phyloP scores from a whole-genome alignment of 2,329 filamentous ascomycete species.

The Colletotrichum karsti region DNA sequence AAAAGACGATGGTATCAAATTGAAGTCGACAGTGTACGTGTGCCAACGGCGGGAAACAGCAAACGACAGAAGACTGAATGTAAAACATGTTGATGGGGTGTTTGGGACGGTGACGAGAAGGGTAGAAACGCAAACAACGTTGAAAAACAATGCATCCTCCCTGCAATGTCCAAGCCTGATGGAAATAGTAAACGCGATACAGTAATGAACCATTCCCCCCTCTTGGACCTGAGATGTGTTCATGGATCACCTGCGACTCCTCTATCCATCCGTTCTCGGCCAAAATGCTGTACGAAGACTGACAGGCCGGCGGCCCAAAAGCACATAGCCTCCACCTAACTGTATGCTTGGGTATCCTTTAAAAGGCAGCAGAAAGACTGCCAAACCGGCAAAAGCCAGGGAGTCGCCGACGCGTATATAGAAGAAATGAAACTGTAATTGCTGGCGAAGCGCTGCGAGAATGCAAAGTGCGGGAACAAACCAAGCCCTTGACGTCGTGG shows the following conservation, averaged over 20 bases:
- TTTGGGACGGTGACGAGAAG: neutral
- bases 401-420: constrained; percentile 26
- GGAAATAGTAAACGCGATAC: constrained; percentile 15
- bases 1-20: constrained; percentile 28
- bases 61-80: constrained; percentile 18
- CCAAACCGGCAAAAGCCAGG: constrained; percentile 24
- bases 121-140: neutral
- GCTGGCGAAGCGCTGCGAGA: constrained; percentile 13
- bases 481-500: neutral
- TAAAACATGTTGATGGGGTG: neutral
- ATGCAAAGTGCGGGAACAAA: neutral
- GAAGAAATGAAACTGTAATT: constrained; percentile 21
- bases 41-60: constrained; percentile 13
- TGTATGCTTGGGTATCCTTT: constrained; percentile 46
- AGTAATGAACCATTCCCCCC: constrained; percentile 5
- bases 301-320: constrained; percentile 39
- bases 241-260: constrained; percentile 40
- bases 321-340: constrained; percentile 44
- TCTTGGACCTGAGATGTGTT: constrained; percentile 15
- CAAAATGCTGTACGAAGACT: constrained; percentile 43
- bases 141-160: constrained; percentile 18
- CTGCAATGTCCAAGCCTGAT: neutral
- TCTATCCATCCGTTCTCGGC: constrained; percentile 44
- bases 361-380: constrained; percentile 25
- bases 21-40: constrained; percentile 21